phyloP scores from a whole-genome alignment of 2,329 filamentous ascomycete genomes.

The Septoria petroselini region DNA sequence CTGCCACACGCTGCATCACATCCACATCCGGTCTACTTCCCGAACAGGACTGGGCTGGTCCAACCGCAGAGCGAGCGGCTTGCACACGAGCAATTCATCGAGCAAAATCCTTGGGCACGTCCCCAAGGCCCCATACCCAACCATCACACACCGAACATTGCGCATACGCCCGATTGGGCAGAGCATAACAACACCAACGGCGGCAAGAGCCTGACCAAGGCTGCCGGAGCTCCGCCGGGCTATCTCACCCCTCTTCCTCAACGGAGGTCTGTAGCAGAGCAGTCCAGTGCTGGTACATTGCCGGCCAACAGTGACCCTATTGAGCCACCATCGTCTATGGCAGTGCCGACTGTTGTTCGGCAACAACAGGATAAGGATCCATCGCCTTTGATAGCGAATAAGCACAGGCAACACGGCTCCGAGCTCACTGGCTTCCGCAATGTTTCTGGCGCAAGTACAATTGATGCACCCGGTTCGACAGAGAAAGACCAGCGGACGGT shows the following conservation, averaged over 20 bases:
- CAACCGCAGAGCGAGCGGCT: slow-evolving; percentile 34
- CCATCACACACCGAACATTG: slow-evolving; percentile 32
- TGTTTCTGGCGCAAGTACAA: slow-evolving; percentile 41
- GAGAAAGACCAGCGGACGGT: slow-evolving; percentile 23
- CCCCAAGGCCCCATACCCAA: slow-evolving; percentile 72
- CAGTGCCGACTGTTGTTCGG: too few relatives aligned
- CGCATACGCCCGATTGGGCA: slow-evolving; percentile 38
- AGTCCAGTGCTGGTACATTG: slow-evolving; percentile 31
- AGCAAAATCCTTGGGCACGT: slow-evolving; percentile 90
- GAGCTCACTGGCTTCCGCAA: slow-evolving; percentile 36
- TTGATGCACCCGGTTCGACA: slow-evolving; percentile 33
- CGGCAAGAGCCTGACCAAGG: slow-evolving; percentile 23
- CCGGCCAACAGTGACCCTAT: slow-evolving; percentile 28
- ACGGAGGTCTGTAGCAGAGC: slow-evolving; percentile 26
- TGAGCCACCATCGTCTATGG: slow-evolving; percentile 32
- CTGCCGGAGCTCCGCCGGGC: slow-evolving; percentile 25
- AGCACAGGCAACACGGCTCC: slow-evolving; percentile 30
- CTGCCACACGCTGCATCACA: slow-evolving; percentile 23
- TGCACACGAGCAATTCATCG: slow-evolving; percentile 70
- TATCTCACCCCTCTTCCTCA: slow-evolving; percentile 35
- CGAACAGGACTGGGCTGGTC: slow-evolving; percentile 22
- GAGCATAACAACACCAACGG: too few relatives aligned
- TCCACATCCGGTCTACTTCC: slow-evolving; percentile 28
- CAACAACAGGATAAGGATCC: slow-evolving; percentile 5
- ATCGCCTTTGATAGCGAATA: slow-evolving; percentile 32